phyloP scores from a whole-genome alignment of 768 basidiomycete genomes.

The Suillus lakei region DNA sequence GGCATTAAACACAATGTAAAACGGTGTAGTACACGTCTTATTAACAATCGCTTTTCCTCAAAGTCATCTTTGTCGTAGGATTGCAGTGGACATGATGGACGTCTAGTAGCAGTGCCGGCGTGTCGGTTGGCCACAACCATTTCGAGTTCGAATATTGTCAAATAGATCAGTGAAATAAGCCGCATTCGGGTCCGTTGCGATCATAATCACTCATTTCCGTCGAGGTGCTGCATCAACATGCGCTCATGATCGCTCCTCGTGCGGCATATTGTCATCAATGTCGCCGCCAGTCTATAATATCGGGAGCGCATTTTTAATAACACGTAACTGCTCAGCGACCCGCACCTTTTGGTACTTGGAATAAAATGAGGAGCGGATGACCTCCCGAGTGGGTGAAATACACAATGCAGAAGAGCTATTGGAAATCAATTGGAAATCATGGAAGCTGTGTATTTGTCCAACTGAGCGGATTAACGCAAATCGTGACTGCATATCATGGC shows the following conservation, averaged over 20 bases:
- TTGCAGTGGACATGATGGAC: neutral
- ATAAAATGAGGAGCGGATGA: neutral
- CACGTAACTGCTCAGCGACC: constrained; percentile 5
- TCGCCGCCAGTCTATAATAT: neutral
- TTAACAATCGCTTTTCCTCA: neutral
- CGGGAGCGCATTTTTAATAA: neutral
- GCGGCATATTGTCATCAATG: neutral
- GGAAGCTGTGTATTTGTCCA: neutral
- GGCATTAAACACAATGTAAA: neutral
- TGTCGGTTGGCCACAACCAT: neutral
- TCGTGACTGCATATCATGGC: neutral
- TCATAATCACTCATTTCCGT: constrained; percentile 3
- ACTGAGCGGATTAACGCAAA: neutral
- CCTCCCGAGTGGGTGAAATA: neutral
- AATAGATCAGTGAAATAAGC: neutral
- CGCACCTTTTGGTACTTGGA: neutral
- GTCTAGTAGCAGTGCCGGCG: neutral
- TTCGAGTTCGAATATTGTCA: neutral
- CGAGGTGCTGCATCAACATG: neutral
- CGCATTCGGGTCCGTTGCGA: neutral
- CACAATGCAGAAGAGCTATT: neutral
- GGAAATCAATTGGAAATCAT: neutral
- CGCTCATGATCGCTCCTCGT: neutral
- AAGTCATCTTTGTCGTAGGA: neutral
- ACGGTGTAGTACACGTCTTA: too few relatives aligned